Evolutionary conservation across 2,329 filamentous ascomycete genomes (phyloP).

Genomic region (Botrytis hyacinthi): DNA sequence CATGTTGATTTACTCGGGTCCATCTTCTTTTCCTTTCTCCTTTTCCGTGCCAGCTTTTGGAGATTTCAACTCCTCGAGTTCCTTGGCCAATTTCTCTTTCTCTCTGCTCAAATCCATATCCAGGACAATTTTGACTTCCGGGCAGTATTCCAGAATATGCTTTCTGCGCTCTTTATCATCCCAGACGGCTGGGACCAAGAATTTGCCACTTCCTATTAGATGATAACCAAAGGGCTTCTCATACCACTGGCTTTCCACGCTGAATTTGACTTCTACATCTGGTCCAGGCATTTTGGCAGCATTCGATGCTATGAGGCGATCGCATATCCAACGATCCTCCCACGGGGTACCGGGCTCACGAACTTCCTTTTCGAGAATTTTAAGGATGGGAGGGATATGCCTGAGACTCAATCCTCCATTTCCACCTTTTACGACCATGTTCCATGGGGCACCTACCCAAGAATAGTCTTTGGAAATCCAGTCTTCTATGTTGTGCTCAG

Average conservation of each 20-base stretch:
- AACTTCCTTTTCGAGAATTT: conserved; percentile 40
- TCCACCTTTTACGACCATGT: conserved; percentile 31
- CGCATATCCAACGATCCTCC: conserved; percentile 53
- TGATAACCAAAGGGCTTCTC: conserved; percentile 53
- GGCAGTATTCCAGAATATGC: conserved; percentile 54
- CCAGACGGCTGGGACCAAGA: conserved; percentile 47
- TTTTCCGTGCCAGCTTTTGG: background rate
- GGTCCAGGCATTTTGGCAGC: conserved; percentile 24
- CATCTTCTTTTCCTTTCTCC: background rate
- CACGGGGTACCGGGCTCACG: conserved; percentile 46
- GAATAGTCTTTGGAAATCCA: conserved; percentile 48
- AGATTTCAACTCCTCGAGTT: conserved; percentile 5
- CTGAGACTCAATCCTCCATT: conserved; percentile 37
- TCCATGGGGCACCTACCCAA: conserved; percentile 42
- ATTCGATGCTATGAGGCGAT: conserved; percentile 43
- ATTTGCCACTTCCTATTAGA: conserved; percentile 48
- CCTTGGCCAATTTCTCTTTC: background rate
- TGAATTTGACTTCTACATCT: conserved; percentile 45
- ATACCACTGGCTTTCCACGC: conserved; percentile 47
- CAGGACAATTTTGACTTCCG: conserved; percentile 55
- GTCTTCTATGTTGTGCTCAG: conserved; percentile 49
- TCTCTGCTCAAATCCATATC: conserved; percentile 45
- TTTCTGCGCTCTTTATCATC: conserved; percentile 44
- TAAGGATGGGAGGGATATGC: conserved; percentile 27
- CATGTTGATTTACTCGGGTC: background rate